Percentiles rank a stretch among this genome's conserved stretches.
Conservation (phyloP, 805 yeast species). For the Dipodascopsis tothii region DNA sequence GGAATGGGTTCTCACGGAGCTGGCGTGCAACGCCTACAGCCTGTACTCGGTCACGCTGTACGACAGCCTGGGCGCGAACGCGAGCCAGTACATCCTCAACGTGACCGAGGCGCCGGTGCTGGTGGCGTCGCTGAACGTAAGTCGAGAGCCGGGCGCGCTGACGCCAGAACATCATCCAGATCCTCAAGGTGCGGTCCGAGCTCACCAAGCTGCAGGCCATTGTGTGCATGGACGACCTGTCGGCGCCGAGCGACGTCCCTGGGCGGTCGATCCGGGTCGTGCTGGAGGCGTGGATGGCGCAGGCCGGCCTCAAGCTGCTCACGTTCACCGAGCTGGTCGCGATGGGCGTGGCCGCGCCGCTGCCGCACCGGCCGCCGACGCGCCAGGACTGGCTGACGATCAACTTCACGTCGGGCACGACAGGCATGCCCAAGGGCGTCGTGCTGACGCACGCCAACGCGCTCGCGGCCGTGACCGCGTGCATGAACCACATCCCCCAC, state of each 20-base stretch:
- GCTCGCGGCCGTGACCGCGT: constrained; percentile 13
- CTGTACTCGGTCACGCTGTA: constrained; percentile 47
- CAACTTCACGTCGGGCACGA: constrained; percentile 69
- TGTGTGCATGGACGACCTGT: constrained; percentile 47
- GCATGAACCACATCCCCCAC: not conserved
- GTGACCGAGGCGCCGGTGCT: constrained; percentile 58
- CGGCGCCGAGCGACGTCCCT: constrained; percentile 25
- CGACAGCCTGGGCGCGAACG: constrained; percentile 49
- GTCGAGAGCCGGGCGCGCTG: not conserved
- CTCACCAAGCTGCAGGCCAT: constrained; percentile 44
- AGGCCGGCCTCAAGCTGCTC: constrained; percentile 8
- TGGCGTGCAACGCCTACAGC: constrained; percentile 56
- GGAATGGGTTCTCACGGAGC: constrained; percentile 65
- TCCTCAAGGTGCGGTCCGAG: constrained; percentile 41
- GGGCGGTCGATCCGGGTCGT: constrained; percentile 31
- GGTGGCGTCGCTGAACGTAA: constrained; percentile 42
- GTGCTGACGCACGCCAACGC: constrained; percentile 43
- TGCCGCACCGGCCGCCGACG: constrained; percentile 41
- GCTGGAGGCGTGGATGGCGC: constrained; percentile 28
- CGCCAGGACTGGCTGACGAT: constrained; percentile 52
- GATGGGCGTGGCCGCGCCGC: constrained; percentile 41
- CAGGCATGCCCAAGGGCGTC: constrained; percentile 73
- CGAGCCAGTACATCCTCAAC: constrained; percentile 56
- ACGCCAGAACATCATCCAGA: constrained; percentile 35
- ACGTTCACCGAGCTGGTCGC: constrained; percentile 11